phyloP scores from a whole-genome alignment of 2,329 filamentous ascomycete genomes.

The Colletotrichum sp. region DNA sequence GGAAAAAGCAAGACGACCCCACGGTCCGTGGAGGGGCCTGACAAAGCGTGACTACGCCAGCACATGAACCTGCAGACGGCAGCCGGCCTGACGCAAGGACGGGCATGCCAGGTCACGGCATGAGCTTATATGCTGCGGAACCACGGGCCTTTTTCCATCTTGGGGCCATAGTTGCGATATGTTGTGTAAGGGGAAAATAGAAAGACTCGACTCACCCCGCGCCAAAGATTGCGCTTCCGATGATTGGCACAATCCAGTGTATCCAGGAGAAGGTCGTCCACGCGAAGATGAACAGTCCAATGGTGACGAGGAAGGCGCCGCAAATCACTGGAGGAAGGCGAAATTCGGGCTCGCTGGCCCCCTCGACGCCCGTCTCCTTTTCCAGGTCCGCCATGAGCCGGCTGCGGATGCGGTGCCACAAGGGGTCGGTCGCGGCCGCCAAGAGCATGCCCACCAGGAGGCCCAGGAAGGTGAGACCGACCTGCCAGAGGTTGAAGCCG shows the following conservation, averaged over 20 bases:
- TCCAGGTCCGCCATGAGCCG: conserved; percentile 61
- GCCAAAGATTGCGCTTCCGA: conserved; percentile 75
- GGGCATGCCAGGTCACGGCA: conserved; percentile 6
- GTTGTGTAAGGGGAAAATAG: conserved; percentile 9
- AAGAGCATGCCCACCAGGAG: conserved; percentile 71
- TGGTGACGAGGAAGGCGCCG: conserved; percentile 79
- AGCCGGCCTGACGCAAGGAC: conserved; percentile 2
- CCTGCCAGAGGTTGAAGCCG: conserved; percentile 79
- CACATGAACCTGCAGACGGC: conserved; percentile 11
- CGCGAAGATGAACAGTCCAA: conserved; percentile 86
- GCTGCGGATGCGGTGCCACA: conserved; percentile 68
- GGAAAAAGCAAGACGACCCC: conserved; percentile 31
- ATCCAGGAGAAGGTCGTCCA: conserved; percentile 81
- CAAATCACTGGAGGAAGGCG: conserved; percentile 77
- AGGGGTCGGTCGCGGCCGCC: conserved; percentile 65
- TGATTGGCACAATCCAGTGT: conserved; percentile 78
- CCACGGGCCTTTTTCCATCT: conserved; percentile 18
- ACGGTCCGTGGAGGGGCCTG: conserved; percentile 18
- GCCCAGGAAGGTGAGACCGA: conserved; percentile 79
- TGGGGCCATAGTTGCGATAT: conserved; percentile 14
- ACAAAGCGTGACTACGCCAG: conserved; percentile 35
- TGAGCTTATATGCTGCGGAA: not conserved
- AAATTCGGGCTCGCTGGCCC: conserved; percentile 82
- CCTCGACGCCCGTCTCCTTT: conserved; percentile 54
- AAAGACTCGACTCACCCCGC: conserved; percentile 60